Evolutionary conservation across 148 eudicot genomes (phyloP).

Genomic region (Heliosperma pusillum): DNA sequence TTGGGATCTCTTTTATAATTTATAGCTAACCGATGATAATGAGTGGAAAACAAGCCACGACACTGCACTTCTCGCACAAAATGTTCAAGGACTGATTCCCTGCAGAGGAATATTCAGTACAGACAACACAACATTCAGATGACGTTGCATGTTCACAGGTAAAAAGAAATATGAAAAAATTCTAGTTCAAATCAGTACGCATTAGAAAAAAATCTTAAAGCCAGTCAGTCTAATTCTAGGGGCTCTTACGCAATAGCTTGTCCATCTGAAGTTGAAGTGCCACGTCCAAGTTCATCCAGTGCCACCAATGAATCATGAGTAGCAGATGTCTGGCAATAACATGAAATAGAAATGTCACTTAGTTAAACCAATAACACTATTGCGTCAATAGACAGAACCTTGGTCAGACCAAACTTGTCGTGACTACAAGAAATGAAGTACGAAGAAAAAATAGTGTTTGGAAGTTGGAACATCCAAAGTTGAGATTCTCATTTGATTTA

Average conservation of each 20-base stretch:
- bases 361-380: neutral
- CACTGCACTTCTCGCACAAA: conserved; percentile 69
- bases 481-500: neutral
- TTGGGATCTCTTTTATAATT: conserved; percentile 54
- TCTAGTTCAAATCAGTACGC: neutral
- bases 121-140: conserved; percentile 14
- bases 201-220: neutral
- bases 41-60: conserved; percentile 95
- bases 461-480: neutral
- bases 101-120: conserved; percentile 29
- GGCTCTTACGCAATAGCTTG: conserved; percentile 97
- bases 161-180: neutral
- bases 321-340: conserved; percentile 61
- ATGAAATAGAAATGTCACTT: conserved; percentile 17
- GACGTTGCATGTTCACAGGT: neutral
- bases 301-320: conserved; percentile 88
- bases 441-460: neutral
- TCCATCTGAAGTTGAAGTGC: conserved; percentile 99
- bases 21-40: conserved; percentile 83
- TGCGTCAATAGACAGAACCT: neutral
- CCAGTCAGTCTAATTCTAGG: neutral
- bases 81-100: conserved; percentile 93
- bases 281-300: conserved; percentile 99
- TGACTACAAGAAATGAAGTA: neutral
- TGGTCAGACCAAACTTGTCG: neutral